These are phyloP conservation scores for Aspergillus steynii DNA, from an alignment of 495 filamentous ascomycete species.

Conservation along the genomic window DNA sequence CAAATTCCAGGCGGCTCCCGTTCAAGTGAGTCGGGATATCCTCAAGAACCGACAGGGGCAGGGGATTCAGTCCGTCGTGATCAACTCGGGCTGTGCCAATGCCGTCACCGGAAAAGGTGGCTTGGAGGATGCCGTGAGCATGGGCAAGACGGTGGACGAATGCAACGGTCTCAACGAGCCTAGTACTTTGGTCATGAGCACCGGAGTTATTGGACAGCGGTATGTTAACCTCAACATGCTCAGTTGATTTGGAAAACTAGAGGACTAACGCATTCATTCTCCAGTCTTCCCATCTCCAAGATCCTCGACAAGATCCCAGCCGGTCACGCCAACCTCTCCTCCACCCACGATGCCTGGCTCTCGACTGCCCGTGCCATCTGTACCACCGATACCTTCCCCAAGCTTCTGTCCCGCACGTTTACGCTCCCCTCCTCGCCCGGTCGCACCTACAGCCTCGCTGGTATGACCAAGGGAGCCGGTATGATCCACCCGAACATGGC, in stretches of 20 bases:
- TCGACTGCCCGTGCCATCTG: constrained; percentile 88
- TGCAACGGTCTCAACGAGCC: constrained; percentile 61
- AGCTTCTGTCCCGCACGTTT: constrained; percentile 84
- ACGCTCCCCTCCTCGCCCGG: constrained; percentile 76
- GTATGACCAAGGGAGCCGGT: constrained; percentile 97
- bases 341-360: constrained; percentile 83
- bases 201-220: constrained; percentile 96
- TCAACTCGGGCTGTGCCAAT: constrained; percentile 97
- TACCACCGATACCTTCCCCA: constrained; percentile 99
- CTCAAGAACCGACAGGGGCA: constrained; percentile 64
- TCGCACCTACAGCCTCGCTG: constrained; percentile 77
- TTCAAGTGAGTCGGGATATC: constrained; percentile 75
- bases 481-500: constrained; percentile 99
- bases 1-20: constrained; percentile 95
- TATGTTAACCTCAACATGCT: constrained; percentile 27
- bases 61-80: constrained; percentile 77
- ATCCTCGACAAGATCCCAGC: constrained; percentile 80
- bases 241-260: neutral
- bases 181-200: constrained; percentile 91
- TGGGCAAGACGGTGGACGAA: constrained; percentile 77
- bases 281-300: constrained; percentile 83
- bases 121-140: constrained; percentile 80
- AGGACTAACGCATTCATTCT: neutral
- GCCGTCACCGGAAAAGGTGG: constrained; percentile 94
- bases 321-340: constrained; percentile 66